phyloP scores from a whole-genome alignment of 805 yeast genomes.

The Pichia californica region DNA sequence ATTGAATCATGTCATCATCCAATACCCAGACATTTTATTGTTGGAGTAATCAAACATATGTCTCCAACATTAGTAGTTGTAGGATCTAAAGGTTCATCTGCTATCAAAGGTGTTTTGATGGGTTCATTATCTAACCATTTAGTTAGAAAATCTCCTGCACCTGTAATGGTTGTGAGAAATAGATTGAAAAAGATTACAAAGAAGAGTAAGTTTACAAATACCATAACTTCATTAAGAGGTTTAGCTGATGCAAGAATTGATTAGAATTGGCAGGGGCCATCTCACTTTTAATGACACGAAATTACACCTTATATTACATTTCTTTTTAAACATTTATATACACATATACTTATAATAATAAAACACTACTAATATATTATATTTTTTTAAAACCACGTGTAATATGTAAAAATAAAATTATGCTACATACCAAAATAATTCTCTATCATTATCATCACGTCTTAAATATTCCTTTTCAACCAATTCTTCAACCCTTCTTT shows the following conservation, averaged over 20 bases:
- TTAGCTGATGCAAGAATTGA: constrained; percentile 37
- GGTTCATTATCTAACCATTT: constrained; percentile 70
- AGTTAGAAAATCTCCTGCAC: constrained; percentile 64
- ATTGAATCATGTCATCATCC: constrained; percentile 73
- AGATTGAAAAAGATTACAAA: constrained; percentile 64
- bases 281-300: neutral
- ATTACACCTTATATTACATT: too few species aligned
- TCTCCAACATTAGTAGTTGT: constrained; percentile 70
- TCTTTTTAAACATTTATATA: too few species aligned
- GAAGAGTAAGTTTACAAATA: constrained; percentile 47
- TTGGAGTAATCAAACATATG: constrained; percentile 62
- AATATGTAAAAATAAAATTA: too few species aligned
- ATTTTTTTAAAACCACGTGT: neutral
- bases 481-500: constrained; percentile 65
- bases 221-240: constrained; percentile 43
- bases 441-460: constrained; percentile 56
- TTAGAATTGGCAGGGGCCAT: constrained; percentile 11
- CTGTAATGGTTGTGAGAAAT: constrained; percentile 75
- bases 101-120: constrained; percentile 64
- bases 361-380: too few species aligned
- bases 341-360: too few species aligned
- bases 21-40: constrained; percentile 62
- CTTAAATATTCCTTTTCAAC: constrained; percentile 77
- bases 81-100: constrained; percentile 69
- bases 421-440: constrained; percentile 64